Evolutionary conservation across 23 red algal species (phyloP), one percentile per base, ranked within the genome.

Genomic region (Gracilaria domingensis): DNA sequence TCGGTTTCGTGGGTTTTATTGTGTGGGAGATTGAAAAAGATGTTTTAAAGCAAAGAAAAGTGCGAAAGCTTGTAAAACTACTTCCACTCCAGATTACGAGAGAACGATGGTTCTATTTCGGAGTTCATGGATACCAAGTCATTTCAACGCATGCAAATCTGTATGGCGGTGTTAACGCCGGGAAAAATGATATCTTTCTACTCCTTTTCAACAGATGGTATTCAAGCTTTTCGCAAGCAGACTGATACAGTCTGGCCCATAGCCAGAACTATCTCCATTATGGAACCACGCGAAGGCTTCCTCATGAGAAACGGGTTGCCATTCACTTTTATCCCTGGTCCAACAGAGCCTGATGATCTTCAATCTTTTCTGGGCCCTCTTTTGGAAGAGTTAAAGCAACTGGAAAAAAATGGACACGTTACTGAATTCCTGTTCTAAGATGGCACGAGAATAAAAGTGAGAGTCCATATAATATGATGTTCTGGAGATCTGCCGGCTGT

Each of bases 301-400:
- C 54, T 23, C 17, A 49, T 51, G 45, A 8, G 71, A 8, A 77
- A 77, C 9, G 71, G 35, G 35, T 8, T 77, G 16, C 71, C 71
- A 33, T 12, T 24, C 71, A 12, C n/a, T n/a, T n/a, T n/a, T n/a
- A n/a, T n/a, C n/a, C n/a, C n/a, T n/a, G n/a, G n/a, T n/a, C n/a
- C n/a, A n/a, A 33, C 71, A n/a, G 32, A 77, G 71, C 71, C 71
- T 39, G 45, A 51, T 5, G 45, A 77, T 77, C 45, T 77, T 13
- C 71, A 77, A 77, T 77, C 36, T 77, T 77, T 77, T 35, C 21
- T 77, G 6, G 25, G 45, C 16, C 32, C 71, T 77, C 71, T 77
- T n/a, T 8, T 77, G 6, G 11, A 77, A 35, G 71, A 77, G 71
- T 18, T 77, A 7, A 35, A 77, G 8, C 5, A 39, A 23, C 24